These are phyloP conservation scores for Saprolegnia diclina DNA, from an alignment of 352 stramenopile species.

Conservation along the genomic window DNA sequence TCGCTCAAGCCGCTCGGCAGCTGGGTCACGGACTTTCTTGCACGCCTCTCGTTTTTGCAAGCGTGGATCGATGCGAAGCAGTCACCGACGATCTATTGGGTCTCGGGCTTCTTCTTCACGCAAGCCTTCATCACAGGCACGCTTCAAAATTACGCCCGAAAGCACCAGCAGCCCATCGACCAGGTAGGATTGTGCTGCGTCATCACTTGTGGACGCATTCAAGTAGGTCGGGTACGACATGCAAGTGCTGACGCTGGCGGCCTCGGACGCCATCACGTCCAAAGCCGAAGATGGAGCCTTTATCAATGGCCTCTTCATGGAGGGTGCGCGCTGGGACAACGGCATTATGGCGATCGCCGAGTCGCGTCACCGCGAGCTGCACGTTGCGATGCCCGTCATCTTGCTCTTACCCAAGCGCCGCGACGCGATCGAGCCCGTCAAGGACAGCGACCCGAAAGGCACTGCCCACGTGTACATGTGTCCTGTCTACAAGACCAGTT, in stretches of 20 bases:
- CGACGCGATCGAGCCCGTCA: constrained; percentile 81
- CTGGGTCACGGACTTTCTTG: constrained; percentile 89
- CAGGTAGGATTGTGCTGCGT: constrained; percentile 55
- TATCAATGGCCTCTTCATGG: constrained; percentile 87
- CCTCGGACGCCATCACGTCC: constrained; percentile 33
- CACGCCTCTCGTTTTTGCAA: constrained; percentile 71
- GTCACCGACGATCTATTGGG: constrained; percentile 87
- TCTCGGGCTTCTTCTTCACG: constrained; percentile 93
- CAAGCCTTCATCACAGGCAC: constrained; percentile 93
- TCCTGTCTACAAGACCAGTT: constrained; percentile 90
- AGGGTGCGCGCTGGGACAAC: constrained; percentile 83
- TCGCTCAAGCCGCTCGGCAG: constrained; percentile 89
- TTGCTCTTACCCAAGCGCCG: constrained; percentile 72
- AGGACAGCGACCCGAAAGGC: constrained; percentile 82
- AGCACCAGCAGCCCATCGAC: constrained; percentile 88
- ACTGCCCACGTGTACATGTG: constrained; percentile 90
- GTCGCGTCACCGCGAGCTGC: constrained; percentile 78
- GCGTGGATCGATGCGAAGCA: constrained; percentile 72
- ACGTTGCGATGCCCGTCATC: constrained; percentile 82
- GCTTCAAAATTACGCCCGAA: constrained; percentile 90
- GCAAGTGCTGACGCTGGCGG: constrained; percentile 52
- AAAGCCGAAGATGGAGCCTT: constrained; percentile 84
- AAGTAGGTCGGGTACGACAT: constrained; percentile 69
- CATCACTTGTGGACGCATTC: constrained; percentile 17
- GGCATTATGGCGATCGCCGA: constrained; percentile 67